A percentile compares a stretch with the other conserved stretches of the same genome.
Evolutionary conservation across 2,329 filamentous ascomycete genomes (phyloP).

Genomic region (Cryphonectria parasitica): DNA sequence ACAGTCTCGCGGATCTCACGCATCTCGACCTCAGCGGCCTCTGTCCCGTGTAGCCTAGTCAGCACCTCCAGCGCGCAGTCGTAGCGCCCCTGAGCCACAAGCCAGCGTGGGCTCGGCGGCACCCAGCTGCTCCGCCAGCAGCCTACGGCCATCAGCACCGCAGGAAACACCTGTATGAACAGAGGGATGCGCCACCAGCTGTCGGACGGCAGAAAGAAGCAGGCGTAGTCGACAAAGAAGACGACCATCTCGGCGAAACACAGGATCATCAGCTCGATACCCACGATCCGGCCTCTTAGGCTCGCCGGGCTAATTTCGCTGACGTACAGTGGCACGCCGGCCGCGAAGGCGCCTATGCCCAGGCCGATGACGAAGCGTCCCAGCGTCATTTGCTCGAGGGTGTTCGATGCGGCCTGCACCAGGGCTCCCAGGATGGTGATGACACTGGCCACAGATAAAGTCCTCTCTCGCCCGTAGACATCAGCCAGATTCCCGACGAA

Average conservation of each 20-base stretch:
- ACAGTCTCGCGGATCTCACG: conserved; percentile 47
- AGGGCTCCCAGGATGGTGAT: conserved; percentile 25
- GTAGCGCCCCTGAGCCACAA: conserved; percentile 30
- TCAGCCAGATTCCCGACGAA: conserved; percentile 37
- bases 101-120: conserved; percentile 31
- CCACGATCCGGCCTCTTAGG: conserved; percentile 37
- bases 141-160: conserved; percentile 32
- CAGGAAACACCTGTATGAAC: conserved; percentile 34
- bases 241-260: conserved; percentile 40
- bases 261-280: conserved; percentile 39
- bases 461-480: conserved; percentile 36
- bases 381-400: conserved; percentile 32
- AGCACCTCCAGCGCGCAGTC: conserved; percentile 32
- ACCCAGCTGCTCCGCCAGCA: conserved; percentile 31
- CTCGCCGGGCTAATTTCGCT: conserved; percentile 38
- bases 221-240: conserved; percentile 37
- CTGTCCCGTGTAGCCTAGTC: conserved; percentile 29
- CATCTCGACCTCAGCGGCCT: conserved; percentile 36
- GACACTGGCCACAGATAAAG: conserved; percentile 35
- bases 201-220: conserved; percentile 36
- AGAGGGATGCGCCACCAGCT: conserved; percentile 41
- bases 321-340: conserved; percentile 39
- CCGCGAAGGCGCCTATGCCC: conserved; percentile 38
- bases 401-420: conserved; percentile 14
- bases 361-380: conserved; percentile 37